Conservation (phyloP, 805 yeast genomes). For the Metschnikowia similis region DNA sequence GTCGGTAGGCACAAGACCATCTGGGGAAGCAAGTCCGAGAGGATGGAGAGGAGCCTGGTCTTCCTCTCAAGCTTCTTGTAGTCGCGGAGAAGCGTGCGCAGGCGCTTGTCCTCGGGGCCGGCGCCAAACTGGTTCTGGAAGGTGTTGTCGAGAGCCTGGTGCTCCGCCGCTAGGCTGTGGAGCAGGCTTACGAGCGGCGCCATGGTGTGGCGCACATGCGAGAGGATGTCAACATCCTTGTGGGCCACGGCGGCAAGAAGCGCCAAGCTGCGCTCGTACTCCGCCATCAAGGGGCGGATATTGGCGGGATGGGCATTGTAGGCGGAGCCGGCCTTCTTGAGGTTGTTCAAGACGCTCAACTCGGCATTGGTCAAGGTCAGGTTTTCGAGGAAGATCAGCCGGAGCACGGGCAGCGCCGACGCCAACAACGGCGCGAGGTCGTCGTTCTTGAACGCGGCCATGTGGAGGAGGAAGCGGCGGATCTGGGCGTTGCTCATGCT, state of each 20-base stretch:
- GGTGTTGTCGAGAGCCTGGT: constrained; percentile 14
- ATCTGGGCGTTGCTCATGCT: constrained; percentile 11
- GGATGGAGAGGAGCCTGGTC: constrained; percentile 3
- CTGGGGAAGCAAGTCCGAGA: constrained; percentile 29
- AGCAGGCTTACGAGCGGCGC: constrained; percentile 12
- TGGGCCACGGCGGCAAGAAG: background rate
- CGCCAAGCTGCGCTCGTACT: constrained; percentile 4
- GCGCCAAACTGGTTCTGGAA: constrained; percentile 8
- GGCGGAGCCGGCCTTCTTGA: constrained; percentile 20
- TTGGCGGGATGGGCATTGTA: constrained; percentile 17
- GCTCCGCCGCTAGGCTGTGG: constrained; percentile 8
- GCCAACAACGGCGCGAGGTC: constrained; percentile 25
- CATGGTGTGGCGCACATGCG: background rate
- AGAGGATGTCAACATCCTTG: constrained; percentile 4
- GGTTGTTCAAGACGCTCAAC: constrained; percentile 18
- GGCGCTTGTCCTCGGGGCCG: background rate
- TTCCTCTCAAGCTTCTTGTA: constrained; percentile 16
- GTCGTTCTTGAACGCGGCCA: constrained; percentile 22
- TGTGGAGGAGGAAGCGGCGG: constrained; percentile 16
- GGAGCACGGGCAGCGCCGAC: constrained; percentile 28
- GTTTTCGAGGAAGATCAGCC: constrained; percentile 30
- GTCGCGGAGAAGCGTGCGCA: constrained; percentile 11
- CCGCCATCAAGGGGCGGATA: constrained; percentile 10
- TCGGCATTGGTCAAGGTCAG: constrained; percentile 27
- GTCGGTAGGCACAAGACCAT: constrained; percentile 31